Evolutionary conservation across 2,329 filamentous ascomycete species (phyloP), one percentile per base, ranked within the genome.

Genomic region (Pseudocercospora vitis): DNA sequence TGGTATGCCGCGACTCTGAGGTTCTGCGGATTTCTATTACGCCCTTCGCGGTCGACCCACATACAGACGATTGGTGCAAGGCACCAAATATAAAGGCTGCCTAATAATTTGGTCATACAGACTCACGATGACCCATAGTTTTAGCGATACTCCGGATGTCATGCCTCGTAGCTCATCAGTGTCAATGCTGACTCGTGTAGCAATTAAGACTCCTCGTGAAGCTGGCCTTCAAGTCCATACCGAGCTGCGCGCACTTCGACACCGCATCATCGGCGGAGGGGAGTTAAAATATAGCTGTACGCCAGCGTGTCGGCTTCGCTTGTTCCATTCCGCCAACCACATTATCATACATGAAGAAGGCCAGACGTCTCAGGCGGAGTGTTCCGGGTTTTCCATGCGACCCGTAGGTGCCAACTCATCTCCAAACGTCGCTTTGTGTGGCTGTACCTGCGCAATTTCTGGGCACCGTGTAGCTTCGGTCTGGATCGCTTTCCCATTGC

Each of bases 171-270:
- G 11, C 6, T 29, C 6, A 29, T 29, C 6, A 6, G 11, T 19
- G 11, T 39, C 35, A 49, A 14, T 49, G 28, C 32, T 52, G 53
- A 26, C 48, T 50, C 9, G 47, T 48, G 39, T 58, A 53, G 42
- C 55, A 53, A 29, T 29, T 55, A 3, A 46, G 45, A 59, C 85
- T 80, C 52, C 74, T 78, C 67, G 79, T 78, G 64, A 91, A 89
- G 2, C 86, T 84, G 57, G 88, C 85, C 50, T 80, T 76, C 14
- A 89, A 83, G 16, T 76, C 80, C 63, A 79, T 76, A 7, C 87
- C 86, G 31, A 74, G 71, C 44, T 76, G 68, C n/a, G 90, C 84
- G 60, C 86, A 86, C 42, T 78, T 76, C 68, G 74, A 62, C 18
- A 76, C 73, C 55, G 63, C 71, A 56, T 75, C 74, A 57, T 78